Conservation (phyloP, 371 early-diverging fungal genomes). For the Synchytrium microbalum region DNA sequence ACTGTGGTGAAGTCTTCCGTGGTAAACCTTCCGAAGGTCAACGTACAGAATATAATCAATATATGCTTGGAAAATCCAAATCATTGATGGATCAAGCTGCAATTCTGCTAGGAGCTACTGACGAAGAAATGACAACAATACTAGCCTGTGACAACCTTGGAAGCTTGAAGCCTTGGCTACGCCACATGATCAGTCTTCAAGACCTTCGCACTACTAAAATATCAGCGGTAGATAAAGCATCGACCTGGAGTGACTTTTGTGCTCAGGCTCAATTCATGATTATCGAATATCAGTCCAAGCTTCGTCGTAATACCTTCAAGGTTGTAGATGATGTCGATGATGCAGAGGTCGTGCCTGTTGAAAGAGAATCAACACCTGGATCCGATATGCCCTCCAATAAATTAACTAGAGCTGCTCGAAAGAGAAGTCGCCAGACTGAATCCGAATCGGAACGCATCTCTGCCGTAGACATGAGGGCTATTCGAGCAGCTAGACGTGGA, state of each 20-base stretch:
- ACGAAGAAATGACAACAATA: not conserved
- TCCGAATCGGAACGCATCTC: no score
- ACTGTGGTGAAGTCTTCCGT: not conserved
- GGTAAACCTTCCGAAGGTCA: not conserved
- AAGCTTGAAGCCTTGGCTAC: not conserved
- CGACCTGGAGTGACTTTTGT: not conserved
- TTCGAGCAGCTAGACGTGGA: no score
- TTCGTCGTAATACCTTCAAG: no score
- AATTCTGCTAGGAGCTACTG: not conserved
- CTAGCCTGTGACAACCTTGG: not conserved
- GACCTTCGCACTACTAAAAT: not conserved
- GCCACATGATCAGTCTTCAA: not conserved
- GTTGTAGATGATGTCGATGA: no score
- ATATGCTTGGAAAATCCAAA: not conserved
- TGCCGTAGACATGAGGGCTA: no score
- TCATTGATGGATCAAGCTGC: not conserved
- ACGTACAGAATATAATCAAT: not conserved
- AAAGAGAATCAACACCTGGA: no score
- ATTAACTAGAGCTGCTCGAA: no score
- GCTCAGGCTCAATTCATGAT: no score
- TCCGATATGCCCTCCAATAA: no score
- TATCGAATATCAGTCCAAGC: no score
- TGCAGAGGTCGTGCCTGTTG: no score
- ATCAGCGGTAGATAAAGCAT: not conserved
- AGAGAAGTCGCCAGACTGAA: no score